Percentiles rank a stretch among this genome's conserved stretches.
These are phyloP conservation scores for Lycium ferocissimum DNA, from an alignment of 257 asterid species.

Conservation along the genomic window DNA sequence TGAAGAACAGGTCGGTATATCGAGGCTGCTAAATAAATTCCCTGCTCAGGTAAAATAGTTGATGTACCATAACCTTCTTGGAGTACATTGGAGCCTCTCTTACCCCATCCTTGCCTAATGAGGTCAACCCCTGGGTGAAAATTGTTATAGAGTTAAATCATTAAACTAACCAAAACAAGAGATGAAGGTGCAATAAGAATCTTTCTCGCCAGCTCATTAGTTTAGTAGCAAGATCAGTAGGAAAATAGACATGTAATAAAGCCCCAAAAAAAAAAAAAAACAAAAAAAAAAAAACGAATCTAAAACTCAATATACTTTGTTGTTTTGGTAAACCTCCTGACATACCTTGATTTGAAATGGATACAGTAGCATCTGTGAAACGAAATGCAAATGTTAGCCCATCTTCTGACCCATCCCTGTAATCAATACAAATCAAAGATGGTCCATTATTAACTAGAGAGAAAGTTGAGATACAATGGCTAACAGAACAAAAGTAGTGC, in stretches of 20 bases:
- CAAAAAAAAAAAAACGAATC: neutral
- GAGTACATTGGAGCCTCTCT: slow-evolving; percentile 78
- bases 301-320: neutral
- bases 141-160: slow-evolving; percentile 9
- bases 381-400: slow-evolving; percentile 96
- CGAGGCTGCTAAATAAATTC: slow-evolving; percentile 95
- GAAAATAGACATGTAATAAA: slow-evolving; percentile 17
- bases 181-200: slow-evolving; percentile 25
- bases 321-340: slow-evolving; percentile 23
- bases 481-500: neutral
- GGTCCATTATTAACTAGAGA: slow-evolving; percentile 20
- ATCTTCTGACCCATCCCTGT: slow-evolving; percentile 94
- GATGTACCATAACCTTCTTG: slow-evolving; percentile 99
- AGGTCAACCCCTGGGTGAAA: slow-evolving; percentile 66
- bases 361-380: slow-evolving; percentile 84
- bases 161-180: slow-evolving; percentile 23
- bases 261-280: neutral
- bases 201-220: slow-evolving; percentile 11
- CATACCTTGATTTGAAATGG: slow-evolving; percentile 88
- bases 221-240: neutral
- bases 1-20: slow-evolving; percentile 94
- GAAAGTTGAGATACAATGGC: neutral
- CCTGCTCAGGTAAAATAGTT: slow-evolving; percentile 93
- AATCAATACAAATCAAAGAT: slow-evolving; percentile 37
- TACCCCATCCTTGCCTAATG: slow-evolving; percentile 91